phyloP scores from a whole-genome alignment of 2,329 filamentous ascomycete species.

The Didymella exigua region DNA sequence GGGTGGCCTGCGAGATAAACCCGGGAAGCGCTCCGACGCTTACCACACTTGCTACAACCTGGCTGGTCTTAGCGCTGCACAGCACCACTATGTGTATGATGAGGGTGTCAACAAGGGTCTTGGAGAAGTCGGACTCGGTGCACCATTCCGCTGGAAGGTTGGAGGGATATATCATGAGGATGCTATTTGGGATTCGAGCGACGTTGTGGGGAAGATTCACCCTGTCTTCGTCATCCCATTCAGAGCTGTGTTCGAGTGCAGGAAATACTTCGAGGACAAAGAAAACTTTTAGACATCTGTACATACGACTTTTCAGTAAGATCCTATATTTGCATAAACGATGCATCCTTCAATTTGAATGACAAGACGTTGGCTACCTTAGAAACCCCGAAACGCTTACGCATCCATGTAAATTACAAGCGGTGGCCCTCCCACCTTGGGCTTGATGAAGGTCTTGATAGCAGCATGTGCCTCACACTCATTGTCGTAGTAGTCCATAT shows the following conservation, averaged over 20 bases:
- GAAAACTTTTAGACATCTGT: slow-evolving; percentile 56
- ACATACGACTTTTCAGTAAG: background rate
- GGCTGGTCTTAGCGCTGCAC: slow-evolving; percentile 80
- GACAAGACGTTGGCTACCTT: no score
- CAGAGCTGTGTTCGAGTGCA: slow-evolving; percentile 67
- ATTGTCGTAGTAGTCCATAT: slow-evolving; percentile 73
- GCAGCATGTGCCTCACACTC: slow-evolving; percentile 61
- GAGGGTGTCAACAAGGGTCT: slow-evolving; percentile 42
- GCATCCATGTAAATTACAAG: slow-evolving; percentile 40
- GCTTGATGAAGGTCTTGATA: slow-evolving; percentile 50
- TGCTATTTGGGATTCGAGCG: slow-evolving; percentile 69
- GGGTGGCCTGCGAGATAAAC: slow-evolving; percentile 92
- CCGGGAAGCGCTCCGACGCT: slow-evolving; percentile 82
- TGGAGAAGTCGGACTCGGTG: slow-evolving; percentile 38
- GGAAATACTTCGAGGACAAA: slow-evolving; percentile 67
- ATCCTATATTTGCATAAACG: no score
- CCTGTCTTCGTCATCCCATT: slow-evolving; percentile 86
- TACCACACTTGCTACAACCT: slow-evolving; percentile 96
- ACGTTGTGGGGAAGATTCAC: slow-evolving; percentile 74
- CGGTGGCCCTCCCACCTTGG: slow-evolving; percentile 35
- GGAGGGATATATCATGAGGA: slow-evolving; percentile 56
- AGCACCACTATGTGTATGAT: slow-evolving; percentile 65
- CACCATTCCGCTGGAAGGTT: slow-evolving; percentile 54
- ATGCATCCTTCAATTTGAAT: background rate
- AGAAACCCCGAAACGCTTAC: background rate